phyloP scores from a whole-genome alignment of 192 early-diverging fungal genomes.

The Coemansia sp. region DNA sequence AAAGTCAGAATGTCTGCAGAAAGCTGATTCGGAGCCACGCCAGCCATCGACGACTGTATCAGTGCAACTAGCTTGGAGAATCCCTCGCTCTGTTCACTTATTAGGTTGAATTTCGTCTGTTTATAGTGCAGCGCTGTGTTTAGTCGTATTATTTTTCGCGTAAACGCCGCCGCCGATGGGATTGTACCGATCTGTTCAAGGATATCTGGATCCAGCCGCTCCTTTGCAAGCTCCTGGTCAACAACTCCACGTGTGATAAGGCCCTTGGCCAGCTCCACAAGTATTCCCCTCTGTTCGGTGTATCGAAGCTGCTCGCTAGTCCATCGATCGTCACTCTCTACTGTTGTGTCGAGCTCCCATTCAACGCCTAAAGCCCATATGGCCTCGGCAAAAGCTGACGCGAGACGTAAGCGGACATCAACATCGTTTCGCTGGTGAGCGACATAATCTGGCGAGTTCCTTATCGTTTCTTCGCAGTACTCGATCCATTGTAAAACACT shows the following conservation, averaged over 20 bases:
- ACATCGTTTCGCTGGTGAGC: slow-evolving; percentile 4
- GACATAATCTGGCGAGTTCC: slow-evolving; percentile 18
- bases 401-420: slow-evolving; percentile 21
- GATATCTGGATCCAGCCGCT: slow-evolving; percentile 42
- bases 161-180: slow-evolving; percentile 27
- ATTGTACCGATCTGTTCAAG: slow-evolving; percentile 35
- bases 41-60: slow-evolving; percentile 39
- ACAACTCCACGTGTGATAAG: slow-evolving; percentile 24
- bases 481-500: slow-evolving; percentile 28
- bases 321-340: slow-evolving; percentile 21
- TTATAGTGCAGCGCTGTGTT: slow-evolving; percentile 51
- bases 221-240: slow-evolving; percentile 33
- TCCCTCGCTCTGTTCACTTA: slow-evolving; percentile 50
- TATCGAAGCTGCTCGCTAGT: slow-evolving; percentile 20
- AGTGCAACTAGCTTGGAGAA: slow-evolving; percentile 48
- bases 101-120: slow-evolving; percentile 54
- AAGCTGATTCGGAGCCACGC: slow-evolving; percentile 19
- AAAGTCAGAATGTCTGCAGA: slow-evolving; percentile 15
- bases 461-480: slow-evolving; percentile 25
- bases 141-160: slow-evolving; percentile 39
- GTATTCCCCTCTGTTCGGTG: slow-evolving; percentile 25
- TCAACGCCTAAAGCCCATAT: slow-evolving; percentile 39
- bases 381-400: slow-evolving; percentile 32
- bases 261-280: slow-evolving; percentile 19
- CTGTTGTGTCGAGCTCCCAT: slow-evolving; percentile 43